A percentile compares a stretch with the other conserved stretches of the same genome.
Conservation (phyloP, 257 asterid genomes). For the Fraxinus pennsylvanica region DNA sequence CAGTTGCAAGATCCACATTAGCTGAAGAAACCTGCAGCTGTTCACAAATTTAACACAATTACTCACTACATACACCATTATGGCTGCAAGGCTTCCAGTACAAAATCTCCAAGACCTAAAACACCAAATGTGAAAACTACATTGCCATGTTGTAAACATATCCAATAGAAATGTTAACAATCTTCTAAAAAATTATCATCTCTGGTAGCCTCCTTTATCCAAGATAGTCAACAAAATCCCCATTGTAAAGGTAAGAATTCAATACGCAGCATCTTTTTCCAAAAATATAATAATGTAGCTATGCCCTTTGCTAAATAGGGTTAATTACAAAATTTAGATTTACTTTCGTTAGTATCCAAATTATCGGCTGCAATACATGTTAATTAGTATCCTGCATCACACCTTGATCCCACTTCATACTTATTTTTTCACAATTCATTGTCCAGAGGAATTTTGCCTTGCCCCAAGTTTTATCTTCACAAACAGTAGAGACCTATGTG, state of each 20-base stretch:
- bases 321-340: background rate
- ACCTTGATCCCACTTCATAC: background rate
- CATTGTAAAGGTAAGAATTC: background rate
- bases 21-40: constrained; percentile 97
- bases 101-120: background rate
- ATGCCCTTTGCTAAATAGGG: background rate
- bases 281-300: background rate
- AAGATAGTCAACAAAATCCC: background rate
- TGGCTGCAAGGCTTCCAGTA: constrained; percentile 1
- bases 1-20: constrained; percentile 85
- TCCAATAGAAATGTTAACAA: constrained; percentile 15
- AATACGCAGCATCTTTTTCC: background rate
- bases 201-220: background rate
- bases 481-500: background rate
- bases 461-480: background rate
- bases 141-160: constrained; percentile 5
- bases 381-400: background rate
- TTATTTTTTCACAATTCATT: background rate
- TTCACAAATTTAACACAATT: constrained; percentile 25
- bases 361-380: background rate
- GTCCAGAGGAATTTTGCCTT: background rate
- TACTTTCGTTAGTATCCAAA: background rate
- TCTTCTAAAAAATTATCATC: background rate
- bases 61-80: constrained; percentile 15
- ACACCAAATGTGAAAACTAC: background rate